Base-by-base conservation (phyloP, 2,329 filamentous ascomycete genomes). In the Ophiostoma sp. region DNA sequence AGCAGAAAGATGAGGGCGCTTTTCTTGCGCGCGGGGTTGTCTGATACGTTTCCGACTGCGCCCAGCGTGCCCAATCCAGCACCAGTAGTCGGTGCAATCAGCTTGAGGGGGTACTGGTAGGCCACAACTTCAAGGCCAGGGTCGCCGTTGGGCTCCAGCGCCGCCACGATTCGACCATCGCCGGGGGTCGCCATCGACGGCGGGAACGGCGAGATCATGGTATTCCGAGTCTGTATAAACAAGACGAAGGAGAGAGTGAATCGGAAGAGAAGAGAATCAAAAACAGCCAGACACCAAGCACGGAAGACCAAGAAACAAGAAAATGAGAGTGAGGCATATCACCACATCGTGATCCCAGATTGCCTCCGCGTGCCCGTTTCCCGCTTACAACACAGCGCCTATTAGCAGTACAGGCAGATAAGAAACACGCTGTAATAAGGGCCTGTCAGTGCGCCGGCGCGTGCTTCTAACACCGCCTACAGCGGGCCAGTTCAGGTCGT, bases 91-190 rank as follows among this genome's bases (percentile, higher is more conserved):
- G 94, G 92, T 0, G 93, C 90, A 71, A 99, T 91, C 69, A 99
- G 85, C 78, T 99, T 99, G 64, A 99, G 84, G 1, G 95, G 95
- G 75, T 98, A 99, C 77, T 96, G 92, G 76, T 96, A 98, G 47
- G 88, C 89, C 72, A 97, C 85, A 44, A 84, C 86, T 70, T 89
- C 86, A 42, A 97, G 84, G 63, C 88, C 87, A 14, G 91, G 91
- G 64, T 85, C 85, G 40, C 85, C 84, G 44, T 89, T 88, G 47
- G 93, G 91, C 9, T 93, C 83, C 5, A 91, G 80, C 27, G 86
- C 86, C 69, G 92, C 87, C 67, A 92, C 83, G 73, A 97, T 90
- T 72, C 83, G 84, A 70, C 95, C 95, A 75, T 91, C 84, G 69
- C 95, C 95, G 36, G 93, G 86, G 67, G 83, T 82, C 38, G 91